Evolutionary conservation across 2,329 filamentous ascomycete species (phyloP), one percentile per base, ranked within the genome.

Genomic region (Fonsecaea erecta): DNA sequence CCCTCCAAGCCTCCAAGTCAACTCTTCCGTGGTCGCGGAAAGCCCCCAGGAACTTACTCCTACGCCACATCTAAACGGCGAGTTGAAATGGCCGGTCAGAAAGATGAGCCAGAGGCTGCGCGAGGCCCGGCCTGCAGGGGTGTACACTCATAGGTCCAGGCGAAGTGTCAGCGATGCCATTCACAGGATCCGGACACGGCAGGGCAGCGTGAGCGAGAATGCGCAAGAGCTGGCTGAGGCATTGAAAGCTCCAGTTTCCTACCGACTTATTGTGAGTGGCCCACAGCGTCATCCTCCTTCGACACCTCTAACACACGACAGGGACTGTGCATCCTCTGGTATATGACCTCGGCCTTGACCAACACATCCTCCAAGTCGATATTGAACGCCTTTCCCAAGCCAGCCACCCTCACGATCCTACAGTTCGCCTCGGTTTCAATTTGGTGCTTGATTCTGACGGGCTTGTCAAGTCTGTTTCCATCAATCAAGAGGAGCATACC

Each of bases 291-390:
- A 32, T 59, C 51, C n/a, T 43, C 61, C 35, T n/a, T n/a, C n/a
- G n/a, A 53, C 54, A 48, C 48, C 63, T 62, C 70, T 71, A 71
- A 74, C 60, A n/a, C 4, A 34, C 34, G 3, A 71, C 78, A 97
- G 94, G 79, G 85, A 57, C 88, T 97, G 55, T 98, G 94, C 79
- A 81, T 93, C 64, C 80, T 94, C 74, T 98, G 95, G 95, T 99
- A 98, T 82, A 86, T 91, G 76, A 96, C 93, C 26, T 98, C 94
- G 51, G 95, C 96, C 68, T 82, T 98, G 72, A 97, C 95, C 68
- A 99, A 98, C 77, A 97, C 95, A 1, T 98, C 95, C 26, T 97
- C 95, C 59, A 99, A 99, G 80, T 91, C 94, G 18, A 99, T 99
- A 74, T 84, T 98, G 67, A 97, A 92, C 71, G 91, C 92, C 51